Conservation (phyloP, 208 protist species). For the Acanthamoeba culbertsoni region DNA sequence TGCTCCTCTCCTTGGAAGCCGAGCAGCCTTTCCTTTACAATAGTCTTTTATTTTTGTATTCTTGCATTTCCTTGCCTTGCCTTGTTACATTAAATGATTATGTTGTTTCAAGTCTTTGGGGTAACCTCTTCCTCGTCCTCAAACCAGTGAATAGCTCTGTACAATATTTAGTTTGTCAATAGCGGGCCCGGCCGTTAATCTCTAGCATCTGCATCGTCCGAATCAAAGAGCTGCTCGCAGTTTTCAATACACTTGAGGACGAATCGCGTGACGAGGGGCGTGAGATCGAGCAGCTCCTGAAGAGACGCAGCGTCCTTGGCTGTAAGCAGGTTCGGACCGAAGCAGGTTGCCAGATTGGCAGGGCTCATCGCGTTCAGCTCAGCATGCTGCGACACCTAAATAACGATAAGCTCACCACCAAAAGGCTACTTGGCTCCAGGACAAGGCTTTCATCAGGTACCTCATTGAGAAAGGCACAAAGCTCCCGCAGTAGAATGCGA, state of each 20-base stretch:
- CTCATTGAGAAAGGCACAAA: background rate
- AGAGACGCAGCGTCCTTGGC: background rate
- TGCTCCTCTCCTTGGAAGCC: background rate
- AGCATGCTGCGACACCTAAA: background rate
- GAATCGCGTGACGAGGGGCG: conserved; percentile 11
- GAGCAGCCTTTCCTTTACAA: background rate
- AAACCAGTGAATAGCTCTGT: too few relatives aligned
- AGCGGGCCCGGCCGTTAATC: background rate
- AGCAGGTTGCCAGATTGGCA: conserved; percentile 3
- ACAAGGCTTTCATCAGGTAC: too few relatives aligned
- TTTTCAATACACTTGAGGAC: conserved; percentile 6
- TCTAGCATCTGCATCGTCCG: background rate
- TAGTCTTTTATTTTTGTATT: background rate
- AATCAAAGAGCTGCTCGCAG: background rate
- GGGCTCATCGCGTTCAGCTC: background rate
- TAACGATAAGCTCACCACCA: background rate
- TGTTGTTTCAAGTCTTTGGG: background rate
- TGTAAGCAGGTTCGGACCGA: background rate
- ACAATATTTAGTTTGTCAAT: too few relatives aligned
- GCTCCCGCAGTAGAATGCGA: background rate
- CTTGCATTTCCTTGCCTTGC: background rate
- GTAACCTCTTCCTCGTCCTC: background rate
- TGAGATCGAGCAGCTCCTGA: background rate
- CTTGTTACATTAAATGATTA: too few relatives aligned
- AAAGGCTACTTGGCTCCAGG: background rate